Evolutionary conservation across 305 asterid genomes (phyloP).

Genomic region (Fraxinus greggii): DNA sequence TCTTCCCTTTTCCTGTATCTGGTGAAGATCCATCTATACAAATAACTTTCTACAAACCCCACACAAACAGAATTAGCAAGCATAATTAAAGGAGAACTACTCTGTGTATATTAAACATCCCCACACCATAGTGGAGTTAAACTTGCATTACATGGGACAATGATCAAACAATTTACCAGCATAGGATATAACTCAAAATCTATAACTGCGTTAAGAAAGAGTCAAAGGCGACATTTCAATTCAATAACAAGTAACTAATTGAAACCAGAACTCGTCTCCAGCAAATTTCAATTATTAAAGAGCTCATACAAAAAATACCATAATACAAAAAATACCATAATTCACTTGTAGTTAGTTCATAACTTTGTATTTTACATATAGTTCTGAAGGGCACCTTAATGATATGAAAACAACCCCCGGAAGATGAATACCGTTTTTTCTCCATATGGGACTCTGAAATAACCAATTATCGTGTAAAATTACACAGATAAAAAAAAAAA

Average conservation of each 20-base stretch:
- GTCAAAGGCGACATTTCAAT: background rate
- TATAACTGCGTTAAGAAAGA: background rate
- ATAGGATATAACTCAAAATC: background rate
- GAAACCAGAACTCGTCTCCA: background rate
- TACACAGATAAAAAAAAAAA: background rate
- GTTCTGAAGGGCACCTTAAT: constrained; percentile 34
- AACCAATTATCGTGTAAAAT: constrained; percentile 10
- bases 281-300: background rate
- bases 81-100: background rate
- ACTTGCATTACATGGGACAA: background rate
- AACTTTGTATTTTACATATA: background rate
- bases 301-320: background rate
- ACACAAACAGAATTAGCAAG: background rate
- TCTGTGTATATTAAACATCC: background rate
- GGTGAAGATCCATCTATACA: constrained; percentile 49
- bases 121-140: background rate
- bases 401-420: constrained; percentile 31
- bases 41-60: constrained; percentile 34
- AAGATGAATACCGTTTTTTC: constrained; percentile 35
- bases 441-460: constrained; percentile 32
- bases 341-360: background rate
- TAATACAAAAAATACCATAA: background rate
- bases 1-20: constrained; percentile 79
- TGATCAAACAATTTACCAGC: background rate
- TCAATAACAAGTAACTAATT: background rate